These are phyloP conservation scores for Drosera capensis DNA, from an alignment of 148 eudicot genomes.

Conservation along the genomic window DNA sequence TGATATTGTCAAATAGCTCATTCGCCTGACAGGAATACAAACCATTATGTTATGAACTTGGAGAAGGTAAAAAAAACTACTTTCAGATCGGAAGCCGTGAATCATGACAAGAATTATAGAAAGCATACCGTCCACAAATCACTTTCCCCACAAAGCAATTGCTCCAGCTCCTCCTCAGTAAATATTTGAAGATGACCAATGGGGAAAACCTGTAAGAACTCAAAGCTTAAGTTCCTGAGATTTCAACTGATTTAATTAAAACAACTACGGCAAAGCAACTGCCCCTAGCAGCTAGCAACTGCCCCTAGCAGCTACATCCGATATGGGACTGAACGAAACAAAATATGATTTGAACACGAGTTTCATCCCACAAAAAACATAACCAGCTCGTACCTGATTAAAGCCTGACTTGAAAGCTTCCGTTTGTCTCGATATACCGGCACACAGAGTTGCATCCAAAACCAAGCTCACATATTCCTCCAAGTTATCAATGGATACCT, in stretches of 20 bases:
- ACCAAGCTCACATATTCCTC: slow-evolving; percentile 53
- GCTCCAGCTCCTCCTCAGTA: slow-evolving; percentile 80
- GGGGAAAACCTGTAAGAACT: slow-evolving; percentile 52
- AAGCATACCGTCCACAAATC: slow-evolving; percentile 66
- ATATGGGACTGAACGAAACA: not conserved
- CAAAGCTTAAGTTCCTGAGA: not conserved
- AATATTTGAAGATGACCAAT: slow-evolving; percentile 59
- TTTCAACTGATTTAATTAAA: not conserved
- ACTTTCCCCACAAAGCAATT: slow-evolving; percentile 72
- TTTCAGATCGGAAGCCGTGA: not conserved
- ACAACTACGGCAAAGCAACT: not conserved
- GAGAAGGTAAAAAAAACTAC: not conserved
- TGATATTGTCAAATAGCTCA: slow-evolving; percentile 74
- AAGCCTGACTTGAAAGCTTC: slow-evolving; percentile 89
- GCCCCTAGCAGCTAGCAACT: not conserved
- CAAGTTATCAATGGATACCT: slow-evolving; percentile 63
- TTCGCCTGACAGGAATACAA: slow-evolving; percentile 28
- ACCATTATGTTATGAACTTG: not conserved
- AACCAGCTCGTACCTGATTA: slow-evolving; percentile 45
- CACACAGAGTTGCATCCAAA: slow-evolving; percentile 72
- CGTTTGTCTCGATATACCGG: slow-evolving; percentile 72
- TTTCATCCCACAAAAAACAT: too few species aligned
- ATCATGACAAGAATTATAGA: not conserved
- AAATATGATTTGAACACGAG: not conserved
- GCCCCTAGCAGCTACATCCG: not conserved